Evolutionary conservation across 805 yeast genomes (phyloP).

Genomic region (Yamadazyma insecticola): DNA sequence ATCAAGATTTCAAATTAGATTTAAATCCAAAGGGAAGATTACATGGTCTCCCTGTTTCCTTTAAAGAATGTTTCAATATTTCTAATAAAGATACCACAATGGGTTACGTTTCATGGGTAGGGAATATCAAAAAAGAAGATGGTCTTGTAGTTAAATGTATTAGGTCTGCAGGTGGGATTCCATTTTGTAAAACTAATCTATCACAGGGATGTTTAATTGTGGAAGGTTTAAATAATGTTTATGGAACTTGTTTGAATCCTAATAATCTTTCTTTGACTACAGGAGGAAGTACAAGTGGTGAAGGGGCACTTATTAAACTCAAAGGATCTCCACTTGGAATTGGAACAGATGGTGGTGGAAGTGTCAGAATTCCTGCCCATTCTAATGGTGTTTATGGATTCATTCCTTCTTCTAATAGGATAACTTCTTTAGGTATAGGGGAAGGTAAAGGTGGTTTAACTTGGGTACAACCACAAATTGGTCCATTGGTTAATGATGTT

Average conservation of each 20-base stretch:
- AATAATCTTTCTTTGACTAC: constrained; percentile 35
- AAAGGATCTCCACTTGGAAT: constrained; percentile 48
- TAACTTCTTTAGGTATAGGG: too few species aligned
- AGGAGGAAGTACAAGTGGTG: constrained; percentile 56
- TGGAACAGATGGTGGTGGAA: constrained; percentile 55
- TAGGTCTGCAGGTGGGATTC: constrained; percentile 46
- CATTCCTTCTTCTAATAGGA: constrained; percentile 43
- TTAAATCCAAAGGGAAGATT: constrained; percentile 21
- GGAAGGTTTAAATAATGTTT: constrained; percentile 42
- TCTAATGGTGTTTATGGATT: constrained; percentile 38
- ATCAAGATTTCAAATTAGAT: constrained; percentile 14
- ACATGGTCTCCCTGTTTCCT: constrained; percentile 27
- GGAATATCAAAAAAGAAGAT: constrained; percentile 30
- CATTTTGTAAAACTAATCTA: constrained; percentile 50
- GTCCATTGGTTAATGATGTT: neutral
- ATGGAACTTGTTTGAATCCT: constrained; percentile 46
- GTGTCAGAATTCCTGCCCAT: constrained; percentile 45
- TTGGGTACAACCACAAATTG: neutral
- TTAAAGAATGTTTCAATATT: constrained; percentile 44
- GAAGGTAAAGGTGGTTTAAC: neutral
- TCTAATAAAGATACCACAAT: constrained; percentile 45
- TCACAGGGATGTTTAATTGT: constrained; percentile 50
- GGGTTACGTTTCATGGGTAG: constrained; percentile 45
- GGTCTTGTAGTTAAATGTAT: constrained; percentile 38
- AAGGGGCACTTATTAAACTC: constrained; percentile 42